Conservation (phyloP, 176 grass and related monocot genomes). For the Secale cereale region DNA sequence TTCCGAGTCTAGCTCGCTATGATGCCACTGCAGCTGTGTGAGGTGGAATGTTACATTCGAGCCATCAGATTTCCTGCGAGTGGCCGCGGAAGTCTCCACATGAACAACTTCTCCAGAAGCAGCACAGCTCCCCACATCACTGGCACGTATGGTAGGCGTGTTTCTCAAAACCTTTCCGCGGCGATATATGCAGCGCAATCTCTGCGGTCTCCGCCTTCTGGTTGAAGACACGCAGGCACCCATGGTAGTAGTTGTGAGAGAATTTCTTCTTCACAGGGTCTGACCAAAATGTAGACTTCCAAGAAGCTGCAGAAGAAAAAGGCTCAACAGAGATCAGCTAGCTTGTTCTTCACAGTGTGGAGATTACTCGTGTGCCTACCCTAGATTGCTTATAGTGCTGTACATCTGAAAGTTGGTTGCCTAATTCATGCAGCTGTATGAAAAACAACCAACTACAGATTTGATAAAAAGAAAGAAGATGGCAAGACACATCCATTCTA, state of each 20-base stretch:
- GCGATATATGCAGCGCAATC: conserved; percentile 44
- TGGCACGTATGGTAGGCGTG: conserved; percentile 33
- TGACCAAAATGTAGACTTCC: conserved; percentile 1
- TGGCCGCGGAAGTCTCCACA: conserved; percentile 40
- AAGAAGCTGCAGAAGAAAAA: conserved; percentile 45
- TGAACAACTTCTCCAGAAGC: conserved; percentile 49
- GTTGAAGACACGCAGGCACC: conserved; percentile 62
- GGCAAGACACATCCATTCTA: neutral
- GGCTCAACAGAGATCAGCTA: neutral
- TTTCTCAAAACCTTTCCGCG: conserved; percentile 62
- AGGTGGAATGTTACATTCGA: conserved; percentile 83
- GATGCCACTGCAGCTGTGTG: conserved; percentile 88
- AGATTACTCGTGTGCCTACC: neutral
- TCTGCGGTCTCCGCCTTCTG: conserved; percentile 40
- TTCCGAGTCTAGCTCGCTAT: conserved; percentile 68
- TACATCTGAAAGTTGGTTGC: neutral
- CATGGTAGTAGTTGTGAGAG: conserved; percentile 37
- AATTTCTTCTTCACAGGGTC: conserved; percentile 11
- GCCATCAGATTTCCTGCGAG: conserved; percentile 40
- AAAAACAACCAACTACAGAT: neutral
- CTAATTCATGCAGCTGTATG: neutral
- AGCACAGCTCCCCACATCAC: conserved; percentile 39
- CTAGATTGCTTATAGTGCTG: neutral
- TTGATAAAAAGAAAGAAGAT: conserved; percentile 4
- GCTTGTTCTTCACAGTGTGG: neutral